Evolutionary conservation across 2,329 filamentous ascomycete species (phyloP), one percentile per base, ranked within the genome.

Genomic region (Aspergillus sergii): DNA sequence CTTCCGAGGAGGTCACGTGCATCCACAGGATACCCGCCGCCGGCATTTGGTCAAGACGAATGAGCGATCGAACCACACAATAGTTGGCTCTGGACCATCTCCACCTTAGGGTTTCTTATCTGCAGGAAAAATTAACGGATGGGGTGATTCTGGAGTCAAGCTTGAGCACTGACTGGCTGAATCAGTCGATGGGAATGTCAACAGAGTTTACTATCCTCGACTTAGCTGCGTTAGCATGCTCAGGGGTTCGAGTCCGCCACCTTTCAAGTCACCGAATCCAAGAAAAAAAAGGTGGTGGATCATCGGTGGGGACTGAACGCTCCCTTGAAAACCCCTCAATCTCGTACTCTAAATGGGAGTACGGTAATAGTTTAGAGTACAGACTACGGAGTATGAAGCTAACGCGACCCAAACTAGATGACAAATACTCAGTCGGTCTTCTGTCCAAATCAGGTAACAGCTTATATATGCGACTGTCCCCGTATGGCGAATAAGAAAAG

Each of bases 271-370:
- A 55, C 51, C n/a, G 51, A 55, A 32, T 39, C 30, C 34, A 55
- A 28, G 34, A 41, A 55, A 55, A 48, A 55, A 55, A 55, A 55
- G 51, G 51, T 36, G 30, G 51, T 55, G 51, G 51, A 55, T 55
- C n/a, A 39, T 21, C 51, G 30, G 51, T 55, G 51, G 51, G 51
- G 30, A 36, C 51, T 39, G 51, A 55, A 39, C 32, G 32, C 51
- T 55, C 51, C 51, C 51, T 55, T 1, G 30, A 36, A 55, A 55
- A n/a, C 34, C 51, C 51, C 51, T 55, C 51, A 55, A 55, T 55
- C 51, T 55, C 32, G 34, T 55, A 55, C 51, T 55, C 51, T 55
- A 36, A 36, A 39, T 39, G 8, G 5, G 39, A 41, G 39, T 19
- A 41, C 39, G 39, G 7, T 26, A 39, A 4, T 32, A 54, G 12